Evolutionary conservation across 2,329 filamentous ascomycete genomes (phyloP), one percentile per base, ranked within the genome.

Genomic region (Diplocarpon rosae): DNA sequence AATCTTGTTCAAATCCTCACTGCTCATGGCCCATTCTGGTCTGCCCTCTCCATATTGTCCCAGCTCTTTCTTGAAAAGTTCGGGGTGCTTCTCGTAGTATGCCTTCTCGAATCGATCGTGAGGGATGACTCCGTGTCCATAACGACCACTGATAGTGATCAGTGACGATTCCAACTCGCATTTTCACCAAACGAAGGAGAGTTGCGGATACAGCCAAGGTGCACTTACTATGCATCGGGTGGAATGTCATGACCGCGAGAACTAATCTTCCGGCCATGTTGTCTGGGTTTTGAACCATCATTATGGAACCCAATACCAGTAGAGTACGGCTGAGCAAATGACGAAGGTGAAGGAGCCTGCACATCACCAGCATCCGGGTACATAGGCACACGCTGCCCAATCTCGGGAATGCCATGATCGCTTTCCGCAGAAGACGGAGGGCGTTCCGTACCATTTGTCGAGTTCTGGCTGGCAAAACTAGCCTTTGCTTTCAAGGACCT

Each of bases 351-450:
- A 2, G 92, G 92, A 12, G 92, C 92, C 67, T 98, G 92, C 9
- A 96, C 92, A 62, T 96, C 90, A 50, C 92, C 92, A 35, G 92
- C 85, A 62, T 92, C 78, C 42, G 82, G 84, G 61, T 92, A 83
- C 85, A 98, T 92, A 39, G 92, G 92, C 32, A 98, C 90, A 59
- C 89, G 83, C 58, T 85, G 78, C 38, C 90, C 90, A 54, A 95
- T 92, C 61, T 93, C 85, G 2, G 89, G 89, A 56, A 95, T 95
- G 16, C 89, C 90, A 44, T 88, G 80, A 52, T 92, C 85, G 37
- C 90, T 84, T 14, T 83, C 83, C 33, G 66, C 69, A 24, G 73
- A 61, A 11, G 77, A 79, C 36, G 64, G 65, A 7, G 75, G 75
- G 43, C 75, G 73, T 45, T 71, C 68, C 37, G 70, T 66, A 39